Evolutionary conservation across 257 asterid genomes (phyloP), one percentile per base, ranked within the genome.

Genomic region (Nemophila menziesii): DNA sequence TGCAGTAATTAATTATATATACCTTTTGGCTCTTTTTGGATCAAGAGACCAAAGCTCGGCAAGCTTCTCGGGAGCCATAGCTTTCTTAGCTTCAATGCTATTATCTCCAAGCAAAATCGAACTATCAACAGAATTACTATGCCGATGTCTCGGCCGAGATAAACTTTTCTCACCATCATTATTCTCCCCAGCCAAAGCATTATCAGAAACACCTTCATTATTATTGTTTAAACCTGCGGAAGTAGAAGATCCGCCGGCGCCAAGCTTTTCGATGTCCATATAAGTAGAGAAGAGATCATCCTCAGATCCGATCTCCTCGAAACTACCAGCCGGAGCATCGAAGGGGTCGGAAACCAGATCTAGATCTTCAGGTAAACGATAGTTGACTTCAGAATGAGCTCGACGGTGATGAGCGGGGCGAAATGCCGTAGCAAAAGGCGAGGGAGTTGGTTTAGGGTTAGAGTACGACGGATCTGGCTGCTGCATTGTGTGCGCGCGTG

Each of bases 11-110:
- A n/a, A n/a, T 33, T 4, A 34, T 11, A 27, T 5, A 33, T 33
- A 84, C 98, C 98, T 81, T 65, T 89, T 89, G 55, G 95, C 98
- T 27, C 94, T 81, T 55, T 89, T 89, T 29, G 98, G 98, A 72
- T 89, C 98, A 67, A 89, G 43, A 23, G 80, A 72, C 98, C 98
- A 89, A 6, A 89, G 60, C 63, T 84, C 94, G 51, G 98, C 95
- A 27, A 89, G 86, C 77, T 89, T 84, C 56, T 84, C 85, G 38
- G 98, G 98, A 44, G 92, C 77, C 98, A 84, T 89, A 49, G 98
- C 93, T 61, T 89, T 89, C 76, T 89, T 89, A 41, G 95, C 94
- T 51, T 80, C 95, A 62, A 89, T 78, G 27, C 74, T 56, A 47
- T 62, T 73, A 27, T 74, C 93, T 15, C 48, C 51, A 33, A 78